Evolutionary conservation across 106 monocot genomes (phyloP), one percentile per base, ranked within the genome.

Genomic region (Dendrobium chrysotoxum): DNA sequence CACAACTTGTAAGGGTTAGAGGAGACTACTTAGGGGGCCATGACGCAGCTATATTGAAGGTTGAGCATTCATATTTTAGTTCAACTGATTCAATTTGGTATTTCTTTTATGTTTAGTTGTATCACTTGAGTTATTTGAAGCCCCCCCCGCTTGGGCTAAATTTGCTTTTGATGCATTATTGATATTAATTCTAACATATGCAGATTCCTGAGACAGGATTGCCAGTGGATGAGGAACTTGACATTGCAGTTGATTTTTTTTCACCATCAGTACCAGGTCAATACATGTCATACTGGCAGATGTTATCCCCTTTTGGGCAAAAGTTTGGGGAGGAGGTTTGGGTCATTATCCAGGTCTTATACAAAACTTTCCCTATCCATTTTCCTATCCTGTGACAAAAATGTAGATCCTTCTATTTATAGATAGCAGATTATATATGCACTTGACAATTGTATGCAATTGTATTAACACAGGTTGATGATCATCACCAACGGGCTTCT

Each of bases 281-380:
- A 28, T 96, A 91, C 53, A 79, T 88, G 28, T 96, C 96, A 38
- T 90, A 90, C 72, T 96, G 96, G 96, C 88, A 86, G 65, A 77
- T 96, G 84, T 84, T 81, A 77, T 81, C 91, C 40, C 91, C 91
- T 67, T 79, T 79, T 76, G 91, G 93, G 13, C 88, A 92, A 55
- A 87, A 87, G 68, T 96, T 96, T 85, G 96, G 93, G 21, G 88
- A 96, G 42, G 86, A 86, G 58, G 90, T 96, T 81, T 96, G 96
- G 96, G 88, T 92, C 64, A 84, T 88, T 41, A 92, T 96, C 66
- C 85, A 93, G 91, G 93, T 96, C 30, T 72, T 61, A 16, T 71
- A 16, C 5, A 28, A 23, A 25, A 25, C 11, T 65, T 23, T 65
- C 11, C 26, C 25, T 65, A 1, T 65, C 64, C 26, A 65, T 65